phyloP scores from a whole-genome alignment of 768 basidiomycete species.

The Mycena alexandri region DNA sequence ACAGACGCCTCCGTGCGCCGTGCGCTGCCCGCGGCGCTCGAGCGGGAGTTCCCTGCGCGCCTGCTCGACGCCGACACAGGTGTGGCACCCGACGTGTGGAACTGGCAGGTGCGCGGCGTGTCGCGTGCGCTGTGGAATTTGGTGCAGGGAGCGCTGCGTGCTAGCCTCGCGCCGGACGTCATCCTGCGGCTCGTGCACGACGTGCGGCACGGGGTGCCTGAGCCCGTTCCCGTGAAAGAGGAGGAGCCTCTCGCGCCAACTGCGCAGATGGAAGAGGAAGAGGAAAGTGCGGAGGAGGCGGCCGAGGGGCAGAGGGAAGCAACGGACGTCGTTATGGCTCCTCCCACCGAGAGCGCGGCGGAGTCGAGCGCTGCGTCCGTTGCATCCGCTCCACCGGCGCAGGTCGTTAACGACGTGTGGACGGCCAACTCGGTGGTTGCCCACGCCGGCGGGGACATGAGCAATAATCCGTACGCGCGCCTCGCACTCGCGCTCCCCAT shows the following conservation, averaged over 20 bases:
- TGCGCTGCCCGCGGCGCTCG: constrained; percentile 74
- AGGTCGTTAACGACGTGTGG: constrained; percentile 74
- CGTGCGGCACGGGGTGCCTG: constrained; percentile 67
- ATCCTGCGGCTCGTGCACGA: constrained; percentile 70
- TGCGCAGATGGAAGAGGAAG: constrained; percentile 42
- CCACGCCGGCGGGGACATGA: constrained; percentile 44
- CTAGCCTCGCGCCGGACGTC: constrained; percentile 71
- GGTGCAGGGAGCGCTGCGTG: constrained; percentile 68
- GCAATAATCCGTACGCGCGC: constrained; percentile 28
- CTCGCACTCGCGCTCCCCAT: constrained; percentile 21
- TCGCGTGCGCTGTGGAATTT: constrained; percentile 81
- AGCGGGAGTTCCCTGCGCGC: constrained; percentile 80
- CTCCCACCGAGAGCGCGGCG: neutral
- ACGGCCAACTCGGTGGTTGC: constrained; percentile 70
- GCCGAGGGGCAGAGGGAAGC: constrained; percentile 47
- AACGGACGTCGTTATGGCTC: constrained; percentile 44
- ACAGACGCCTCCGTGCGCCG: constrained; percentile 80
- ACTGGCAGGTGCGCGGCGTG: constrained; percentile 82
- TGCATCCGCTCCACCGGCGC: neutral
- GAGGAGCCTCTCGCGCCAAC: neutral
- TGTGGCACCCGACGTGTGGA: constrained; percentile 75
- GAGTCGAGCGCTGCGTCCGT: constrained; percentile 1
- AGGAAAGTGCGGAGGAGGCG: constrained; percentile 49
- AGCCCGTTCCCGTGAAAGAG: constrained; percentile 23
- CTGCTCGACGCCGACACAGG: constrained; percentile 70